These are phyloP conservation scores for Coemansia sp. DNA, from an alignment of 192 early-diverging fungal species.

Conservation along the genomic window DNA sequence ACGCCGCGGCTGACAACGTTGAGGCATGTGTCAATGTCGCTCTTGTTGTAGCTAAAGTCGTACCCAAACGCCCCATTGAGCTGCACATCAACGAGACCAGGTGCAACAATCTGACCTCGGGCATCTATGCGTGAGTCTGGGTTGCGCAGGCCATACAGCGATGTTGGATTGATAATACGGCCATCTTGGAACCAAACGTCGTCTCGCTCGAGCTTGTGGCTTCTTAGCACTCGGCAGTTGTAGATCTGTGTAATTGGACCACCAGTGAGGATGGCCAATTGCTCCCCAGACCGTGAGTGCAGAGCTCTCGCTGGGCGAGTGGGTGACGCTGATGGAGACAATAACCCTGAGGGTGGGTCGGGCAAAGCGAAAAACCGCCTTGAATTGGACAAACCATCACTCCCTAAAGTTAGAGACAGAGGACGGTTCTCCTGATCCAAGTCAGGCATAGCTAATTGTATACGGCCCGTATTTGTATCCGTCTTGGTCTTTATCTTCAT, in stretches of 20 bases:
- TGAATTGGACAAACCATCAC: not conserved
- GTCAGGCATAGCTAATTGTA: not conserved
- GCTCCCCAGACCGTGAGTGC: slow-evolving; percentile 4
- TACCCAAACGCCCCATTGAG: slow-evolving; percentile 78
- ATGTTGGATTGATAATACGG: slow-evolving; percentile 68
- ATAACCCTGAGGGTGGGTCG: slow-evolving; percentile 22
- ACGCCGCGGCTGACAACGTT: slow-evolving; percentile 64
- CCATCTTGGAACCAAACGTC: slow-evolving; percentile 71
- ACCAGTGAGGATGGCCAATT: slow-evolving; percentile 15
- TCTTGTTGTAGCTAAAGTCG: slow-evolving; percentile 60
- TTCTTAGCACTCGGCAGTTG: slow-evolving; percentile 66
- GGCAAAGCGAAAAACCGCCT: slow-evolving; percentile 22
- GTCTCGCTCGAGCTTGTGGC: slow-evolving; percentile 64
- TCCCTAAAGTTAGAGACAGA: not conserved
- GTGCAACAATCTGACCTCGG: slow-evolving; percentile 62
- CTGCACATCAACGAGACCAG: slow-evolving; percentile 72
- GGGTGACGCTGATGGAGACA: slow-evolving; percentile 11
- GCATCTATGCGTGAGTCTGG: slow-evolving; percentile 66
- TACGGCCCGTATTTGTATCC: too few species aligned
- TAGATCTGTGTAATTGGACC: slow-evolving; percentile 61
- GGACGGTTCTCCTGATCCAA: not conserved
- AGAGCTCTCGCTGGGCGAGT: not conserved
- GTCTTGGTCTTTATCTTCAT: too few species aligned
- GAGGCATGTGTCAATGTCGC: slow-evolving; percentile 58
- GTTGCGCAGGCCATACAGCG: slow-evolving; percentile 60